Percentiles rank a stretch among this genome's conserved stretches.
Conservation (phyloP, 805 yeast genomes). For the Grigorovia jiainica region DNA sequence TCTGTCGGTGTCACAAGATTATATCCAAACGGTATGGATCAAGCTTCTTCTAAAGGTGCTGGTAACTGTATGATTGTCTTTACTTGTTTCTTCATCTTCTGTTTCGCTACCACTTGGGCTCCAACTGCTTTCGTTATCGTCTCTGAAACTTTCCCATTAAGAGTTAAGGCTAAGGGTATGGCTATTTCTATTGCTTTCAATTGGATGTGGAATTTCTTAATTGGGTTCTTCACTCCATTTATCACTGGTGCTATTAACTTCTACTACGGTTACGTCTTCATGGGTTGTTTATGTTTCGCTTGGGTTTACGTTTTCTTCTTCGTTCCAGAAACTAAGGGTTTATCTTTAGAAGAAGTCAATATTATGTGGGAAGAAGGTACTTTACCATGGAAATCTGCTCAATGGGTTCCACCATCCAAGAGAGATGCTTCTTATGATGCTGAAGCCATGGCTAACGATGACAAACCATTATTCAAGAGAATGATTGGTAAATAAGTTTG, state of each 20-base stretch:
- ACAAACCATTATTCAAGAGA: conserved; percentile 13
- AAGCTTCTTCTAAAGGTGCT: conserved; percentile 42
- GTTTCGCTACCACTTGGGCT: conserved; percentile 70
- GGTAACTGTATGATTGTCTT: conserved; percentile 66
- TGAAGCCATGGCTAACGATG: conserved; percentile 11
- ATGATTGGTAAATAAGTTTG: conserved; percentile 1
- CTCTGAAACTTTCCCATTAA: conserved; percentile 62
- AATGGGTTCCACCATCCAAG: conserved; percentile 39
- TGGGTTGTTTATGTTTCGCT: conserved; percentile 46
- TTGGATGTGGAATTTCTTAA: conserved; percentile 56
- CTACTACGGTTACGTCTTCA: conserved; percentile 54
- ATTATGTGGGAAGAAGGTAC: conserved; percentile 38
- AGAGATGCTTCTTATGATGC: conserved; percentile 24
- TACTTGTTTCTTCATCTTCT: conserved; percentile 60
- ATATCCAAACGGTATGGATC: conserved; percentile 27
- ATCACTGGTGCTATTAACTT: conserved; percentile 55
- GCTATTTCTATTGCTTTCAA: conserved; percentile 52
- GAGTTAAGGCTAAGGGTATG: conserved; percentile 50
- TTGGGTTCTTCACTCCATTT: conserved; percentile 62
- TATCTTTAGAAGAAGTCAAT: conserved; percentile 72
- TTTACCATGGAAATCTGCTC: conserved; percentile 34
- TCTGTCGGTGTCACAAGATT: conserved; percentile 48
- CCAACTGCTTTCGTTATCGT: conserved; percentile 56
- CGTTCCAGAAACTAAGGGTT: conserved; percentile 70
- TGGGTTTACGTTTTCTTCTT: conserved; percentile 59